These are phyloP conservation scores for Camelina neglecta DNA, from an alignment of 345 rosid genomes.

Conservation along the genomic window DNA sequence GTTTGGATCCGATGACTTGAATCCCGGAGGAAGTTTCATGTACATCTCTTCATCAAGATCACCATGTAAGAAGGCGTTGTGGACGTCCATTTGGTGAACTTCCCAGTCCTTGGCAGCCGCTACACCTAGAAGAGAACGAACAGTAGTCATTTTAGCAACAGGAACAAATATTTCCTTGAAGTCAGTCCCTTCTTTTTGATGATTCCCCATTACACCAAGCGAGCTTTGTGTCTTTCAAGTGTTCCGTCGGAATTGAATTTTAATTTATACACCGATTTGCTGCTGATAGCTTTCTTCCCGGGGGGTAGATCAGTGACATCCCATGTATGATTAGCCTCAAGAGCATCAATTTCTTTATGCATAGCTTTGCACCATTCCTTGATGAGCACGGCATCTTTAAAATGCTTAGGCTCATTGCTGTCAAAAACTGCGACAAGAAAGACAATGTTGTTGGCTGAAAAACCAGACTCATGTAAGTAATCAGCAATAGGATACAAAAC, in stretches of 20 bases:
- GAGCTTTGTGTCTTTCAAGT: no score
- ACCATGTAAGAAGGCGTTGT: background rate
- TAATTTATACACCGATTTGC: background rate
- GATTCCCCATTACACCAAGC: no score
- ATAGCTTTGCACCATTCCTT: background rate
- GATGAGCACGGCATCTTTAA: no score
- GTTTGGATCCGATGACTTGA: background rate
- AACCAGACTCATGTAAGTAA: background rate
- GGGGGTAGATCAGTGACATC: background rate
- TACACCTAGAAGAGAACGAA: fast-evolving
- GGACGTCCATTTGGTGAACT: background rate
- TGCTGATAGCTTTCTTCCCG: background rate
- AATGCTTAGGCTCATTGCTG: background rate
- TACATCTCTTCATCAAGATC: background rate
- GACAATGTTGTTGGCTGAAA: background rate
- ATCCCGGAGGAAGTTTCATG: background rate
- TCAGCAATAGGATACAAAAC: no score
- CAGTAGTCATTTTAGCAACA: background rate
- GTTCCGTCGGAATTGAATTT: no score
- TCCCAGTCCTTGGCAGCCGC: background rate
- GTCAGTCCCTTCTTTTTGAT: no score
- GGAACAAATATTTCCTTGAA: no score
- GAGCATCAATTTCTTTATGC: background rate
- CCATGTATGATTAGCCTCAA: background rate
- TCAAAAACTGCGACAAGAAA: background rate